Evolutionary conservation across 1,139 yeast genomes (phyloP).

Genomic region (Lodderomyces beijingensis): DNA sequence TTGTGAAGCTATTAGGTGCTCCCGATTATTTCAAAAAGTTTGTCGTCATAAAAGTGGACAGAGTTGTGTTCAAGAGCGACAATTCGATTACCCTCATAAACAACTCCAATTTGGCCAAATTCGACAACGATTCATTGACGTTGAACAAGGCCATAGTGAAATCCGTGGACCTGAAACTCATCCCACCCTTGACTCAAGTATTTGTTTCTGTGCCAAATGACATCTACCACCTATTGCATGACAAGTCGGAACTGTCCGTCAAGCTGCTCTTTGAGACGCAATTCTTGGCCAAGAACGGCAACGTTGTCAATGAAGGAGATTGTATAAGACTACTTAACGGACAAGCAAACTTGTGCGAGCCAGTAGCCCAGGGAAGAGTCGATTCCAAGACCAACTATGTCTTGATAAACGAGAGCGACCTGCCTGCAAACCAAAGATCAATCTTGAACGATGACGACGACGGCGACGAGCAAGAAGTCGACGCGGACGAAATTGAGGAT

Average conservation of each 20-base stretch:
- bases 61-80: constrained; percentile 21
- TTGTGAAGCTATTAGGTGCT: constrained; percentile 41
- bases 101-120: constrained; percentile 28
- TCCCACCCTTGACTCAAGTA: constrained; percentile 29
- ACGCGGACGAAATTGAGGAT: constrained; percentile 2
- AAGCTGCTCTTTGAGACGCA: constrained; percentile 25
- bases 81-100: constrained; percentile 36
- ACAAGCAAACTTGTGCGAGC: constrained; percentile 59
- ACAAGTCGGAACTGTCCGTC: constrained; percentile 21
- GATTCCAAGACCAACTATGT: constrained; percentile 45
- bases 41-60: constrained; percentile 33
- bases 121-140: constrained; percentile 30
- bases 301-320: constrained; percentile 32
- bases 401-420: constrained; percentile 26
- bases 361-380: constrained; percentile 64
- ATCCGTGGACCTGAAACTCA: constrained; percentile 21
- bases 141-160: constrained; percentile 29
- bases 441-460: constrained; percentile 7
- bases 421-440: constrained; percentile 6
- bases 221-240: constrained; percentile 36
- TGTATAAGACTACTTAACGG: constrained; percentile 44
- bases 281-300: constrained; percentile 26
- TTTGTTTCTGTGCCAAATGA: constrained; percentile 44
- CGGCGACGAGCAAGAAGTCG: constrained; percentile 6
- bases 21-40: constrained; percentile 37